Evolutionary conservation across 1,284 basidiomycete species (phyloP), one percentile per base, ranked within the genome.

Genomic region (Cutaneotrichosporon daszewskae): DNA sequence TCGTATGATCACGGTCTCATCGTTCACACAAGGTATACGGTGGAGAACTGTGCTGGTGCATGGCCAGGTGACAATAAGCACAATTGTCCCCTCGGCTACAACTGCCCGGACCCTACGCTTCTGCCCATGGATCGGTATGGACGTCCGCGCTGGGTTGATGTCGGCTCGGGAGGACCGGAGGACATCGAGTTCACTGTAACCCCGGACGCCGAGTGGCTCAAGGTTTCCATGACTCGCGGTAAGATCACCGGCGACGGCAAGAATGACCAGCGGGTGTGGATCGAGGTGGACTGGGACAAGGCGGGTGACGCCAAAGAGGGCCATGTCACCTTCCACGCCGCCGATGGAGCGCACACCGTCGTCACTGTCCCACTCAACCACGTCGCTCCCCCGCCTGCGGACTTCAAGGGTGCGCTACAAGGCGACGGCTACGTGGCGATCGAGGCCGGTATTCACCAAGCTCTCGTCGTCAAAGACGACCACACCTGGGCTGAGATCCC

Each of bases 381-480:
- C 17, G 41, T 43, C 18, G 8, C 29, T 5, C 18, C 37, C 0
- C 49, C 52, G 4, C 70, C 76, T 0, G 54, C 58, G 26, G 72
- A 67, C 27, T 82, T 80, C 67, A 72, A 73, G 77, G 81, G 82
- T 5, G 81, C 81, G 49, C 76, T 84, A 16, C 79, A 84, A 57
- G 79, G 78, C 13, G 76, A 77, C 38, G 79, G 80, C 9, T 77
- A 74, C 14, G 72, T 84, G 31, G 79, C 79, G 1, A 80, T 84
- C 29, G 81, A 85, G 55, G 82, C 81, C 11, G 76, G 73, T 2
- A 81, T 83, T 58, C 68, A 76, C 0, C 62, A 73, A 14, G 25
- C 28, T 10, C 48, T 42, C 8, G 25, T 17, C 11, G 27, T 17
- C 16, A n/a, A n/a, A n/a, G 66, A 70, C 26, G 76, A 76, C 9